Base-by-base conservation (phyloP, 345 rosid species). In the Alliaria petiolata region DNA sequence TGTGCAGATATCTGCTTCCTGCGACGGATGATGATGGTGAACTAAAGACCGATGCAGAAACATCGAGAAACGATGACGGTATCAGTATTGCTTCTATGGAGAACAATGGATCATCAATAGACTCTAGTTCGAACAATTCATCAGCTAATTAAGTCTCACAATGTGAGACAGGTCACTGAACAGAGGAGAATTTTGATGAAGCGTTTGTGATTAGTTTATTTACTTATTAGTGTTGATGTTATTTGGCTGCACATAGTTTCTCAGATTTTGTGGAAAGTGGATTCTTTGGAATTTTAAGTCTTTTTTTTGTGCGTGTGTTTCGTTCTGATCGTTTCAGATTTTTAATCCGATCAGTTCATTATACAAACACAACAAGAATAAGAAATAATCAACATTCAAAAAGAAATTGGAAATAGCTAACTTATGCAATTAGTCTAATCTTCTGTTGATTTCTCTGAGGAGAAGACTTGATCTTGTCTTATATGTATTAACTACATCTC, bases 1-100 rank as follows among this genome's bases (percentile, higher is more conserved):
- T 93, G 19, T 93, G 98, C 54, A 86, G 98, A 78, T 80, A 69
- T 79, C 87, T 87, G 62, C 71, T 93, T 70, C 89, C 96, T 39
- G 31, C 30, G 0, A 30, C 9, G 1, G 77, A 72, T 63, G 74
- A 60, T 69, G 66, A 70, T 58, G 89, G 78, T 65, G 95, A 90
- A 40, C 35, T 82, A 0, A 89, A 87, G 80, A 70, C 72, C 0
- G 87, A 84, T 51, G 71, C 85, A 5, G 91, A 78, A 43, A 82
- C 83, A 15, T 74, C 5, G 52, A 57, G 36, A 9, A 72, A 50
- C 15, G 57, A 38, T 69, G 61, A 11, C 0, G 11, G 16, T 44
- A 59, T 42, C 47, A 77, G 62, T 56, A 40, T 43, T 63, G 78
- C 43, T 47, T 50, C 62, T 20, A 74, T 35, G 55, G 63, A 42